These are phyloP conservation scores for Xylariaceae sp. DNA, from an alignment of 2,329 filamentous ascomycete species.

Conservation along the genomic window DNA sequence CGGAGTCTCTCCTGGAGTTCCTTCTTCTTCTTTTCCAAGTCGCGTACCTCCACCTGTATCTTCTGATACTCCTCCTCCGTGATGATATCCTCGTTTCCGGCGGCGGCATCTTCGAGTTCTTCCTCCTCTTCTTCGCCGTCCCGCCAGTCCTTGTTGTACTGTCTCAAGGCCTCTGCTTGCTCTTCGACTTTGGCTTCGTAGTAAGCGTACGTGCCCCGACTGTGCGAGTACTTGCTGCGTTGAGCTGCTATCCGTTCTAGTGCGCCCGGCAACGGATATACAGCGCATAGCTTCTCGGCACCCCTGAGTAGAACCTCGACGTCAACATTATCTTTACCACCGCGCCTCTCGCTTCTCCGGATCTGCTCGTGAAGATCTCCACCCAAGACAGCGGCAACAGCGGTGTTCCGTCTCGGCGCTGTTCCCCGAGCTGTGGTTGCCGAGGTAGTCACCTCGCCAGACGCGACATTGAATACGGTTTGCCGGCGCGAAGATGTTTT, in stretches of 20 bases:
- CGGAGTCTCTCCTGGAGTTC: constrained; percentile 50
- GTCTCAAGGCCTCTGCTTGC: constrained; percentile 67
- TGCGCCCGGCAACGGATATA: constrained; percentile 79
- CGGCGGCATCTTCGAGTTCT: constrained; percentile 39
- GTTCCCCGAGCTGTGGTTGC: constrained; percentile 43
- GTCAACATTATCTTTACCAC: constrained; percentile 67
- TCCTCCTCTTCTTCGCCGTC: constrained; percentile 52
- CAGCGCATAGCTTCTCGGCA: constrained; percentile 82
- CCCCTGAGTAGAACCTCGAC: constrained; percentile 79
- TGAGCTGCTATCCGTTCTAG: constrained; percentile 68
- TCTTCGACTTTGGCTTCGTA: constrained; percentile 76
- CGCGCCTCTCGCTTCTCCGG: constrained; percentile 47
- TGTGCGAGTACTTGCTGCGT: constrained; percentile 64
- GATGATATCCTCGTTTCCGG: constrained; percentile 41
- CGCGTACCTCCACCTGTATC: constrained; percentile 62
- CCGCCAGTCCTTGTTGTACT: constrained; percentile 62
- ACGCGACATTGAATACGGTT: constrained; percentile 62
- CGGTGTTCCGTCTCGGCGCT: constrained; percentile 66
- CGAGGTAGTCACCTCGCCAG: constrained; percentile 54
- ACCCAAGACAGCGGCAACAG: constrained; percentile 84
- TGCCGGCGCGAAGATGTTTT: constrained; percentile 48
- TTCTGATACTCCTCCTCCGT: constrained; percentile 64
- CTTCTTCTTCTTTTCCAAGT: constrained; percentile 52
- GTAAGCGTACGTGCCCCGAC: constrained; percentile 68
- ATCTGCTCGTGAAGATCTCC: constrained; percentile 82